Evolutionary conservation across 257 asterid genomes (phyloP), one percentile per base, ranked within the genome.

Genomic region (Solanum medicagineum): DNA sequence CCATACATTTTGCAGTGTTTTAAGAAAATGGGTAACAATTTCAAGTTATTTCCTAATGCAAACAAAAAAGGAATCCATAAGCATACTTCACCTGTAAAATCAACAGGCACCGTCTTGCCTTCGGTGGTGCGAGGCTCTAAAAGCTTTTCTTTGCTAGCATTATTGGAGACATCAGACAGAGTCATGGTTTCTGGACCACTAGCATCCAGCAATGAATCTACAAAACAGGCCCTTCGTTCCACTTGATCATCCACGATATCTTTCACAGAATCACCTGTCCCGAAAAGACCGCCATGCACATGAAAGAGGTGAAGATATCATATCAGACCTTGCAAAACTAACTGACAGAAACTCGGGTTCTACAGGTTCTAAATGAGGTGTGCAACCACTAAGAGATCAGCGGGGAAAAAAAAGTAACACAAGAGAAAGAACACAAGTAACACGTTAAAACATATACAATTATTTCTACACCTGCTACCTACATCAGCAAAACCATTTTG

Each of bases 191-290:
- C 89, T 80, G 88, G 81, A 55, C 88, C 87, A 75, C 89, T 88
- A 54, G 86, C 86, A 84, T 86, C 90, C 88, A 95, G 86, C 87
- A 95, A 90, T n/a, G 93, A 89, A 85, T 93, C 98, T 87, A 96
- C 95, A 89, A 95, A 96, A 81, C 92, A 94, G 88, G 92, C 94
- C 88, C 96, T 93, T 87, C 97, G 94, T 83, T 92, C 97, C 79
- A 86, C 93, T 85, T 88, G 90, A 84, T 87, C 85, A 85, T 91
- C 93, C 79, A 87, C 90, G 59, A 84, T 86, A 85, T 90, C 81
- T 85, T 87, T 65, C 84, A 87, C 89, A 83, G 92, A 81, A 80
- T 95, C 95, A 83, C 90, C 98, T 96, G 92, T 69, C 65, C 44
- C 49, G 17, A 36, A 26, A 79, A 79, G 54, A 7, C 53, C 26